Evolutionary conservation across 2,329 filamentous ascomycete genomes (phyloP), one percentile per base, ranked within the genome.

Genomic region (Penicillium sclerotiorum): DNA sequence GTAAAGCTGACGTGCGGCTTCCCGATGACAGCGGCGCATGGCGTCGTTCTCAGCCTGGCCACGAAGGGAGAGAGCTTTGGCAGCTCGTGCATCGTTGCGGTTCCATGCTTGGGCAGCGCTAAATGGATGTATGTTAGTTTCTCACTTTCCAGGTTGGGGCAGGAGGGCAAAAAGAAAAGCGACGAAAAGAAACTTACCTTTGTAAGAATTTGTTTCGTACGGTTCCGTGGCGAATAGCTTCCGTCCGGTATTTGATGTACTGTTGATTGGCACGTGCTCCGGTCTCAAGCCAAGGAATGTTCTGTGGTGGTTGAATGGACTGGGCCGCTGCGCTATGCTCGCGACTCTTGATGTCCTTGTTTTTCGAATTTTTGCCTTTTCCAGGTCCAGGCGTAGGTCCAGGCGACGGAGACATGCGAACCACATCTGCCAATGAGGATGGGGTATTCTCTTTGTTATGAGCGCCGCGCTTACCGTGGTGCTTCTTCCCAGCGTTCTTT

Each of bases 81-180:
- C 94, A 15, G 94, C 93, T 55, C 94, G 87, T 33, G 94, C 93
- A 70, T 99, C 94, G 64, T 96, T 97, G 50, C 94, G 88, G 69
- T 97, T 96, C 93, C 94, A 99, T 18, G 94, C 94, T 80, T 97
- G 93, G 8, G 93, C 93, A 59, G 94, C 94, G 71, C 92, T 95
- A 56, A 35, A n/a, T n/a, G n/a, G n/a, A n/a, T n/a, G n/a, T n/a
- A n/a, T n/a, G n/a, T n/a, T n/a, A n/a, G n/a, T n/a, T n/a, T n/a
- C n/a, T n/a, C n/a, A n/a, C n/a, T n/a, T n/a, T n/a, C n/a, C n/a
- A n/a, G n/a, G n/a, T n/a, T n/a, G n/a, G n/a, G n/a, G n/a, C n/a
- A n/a, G n/a, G n/a, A n/a, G n/a, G n/a, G n/a, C n/a, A n/a, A n/a
- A n/a, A n/a, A n/a, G n/a, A n/a, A n/a, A n/a, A n/a, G n/a, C n/a